Evolutionary conservation across 257 asterid species (phyloP), one percentile per base, ranked within the genome.

Genomic region (Cinchona pubescens): DNA sequence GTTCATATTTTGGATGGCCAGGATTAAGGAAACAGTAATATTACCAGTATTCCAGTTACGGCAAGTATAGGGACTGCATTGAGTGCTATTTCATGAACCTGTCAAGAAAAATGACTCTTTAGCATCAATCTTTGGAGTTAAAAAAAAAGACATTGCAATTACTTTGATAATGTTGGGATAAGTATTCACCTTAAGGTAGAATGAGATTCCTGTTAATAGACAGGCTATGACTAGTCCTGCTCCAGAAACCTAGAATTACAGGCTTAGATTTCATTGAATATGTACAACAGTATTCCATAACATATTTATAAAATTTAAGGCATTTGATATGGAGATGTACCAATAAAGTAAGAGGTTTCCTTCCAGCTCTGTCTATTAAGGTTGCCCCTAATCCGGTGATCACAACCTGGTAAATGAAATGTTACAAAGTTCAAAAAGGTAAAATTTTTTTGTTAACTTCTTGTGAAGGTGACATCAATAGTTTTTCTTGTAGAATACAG

Each of bases 261-360:
- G 15, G 25, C 32, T 14, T n/a, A 67, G 75, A 63, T 77, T 73
- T 27, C 32, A 55, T 55, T 67, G 5, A 0, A 18, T 29, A 63
- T 46, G 66, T 51, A 64, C 38, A 62, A 59, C 59, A 10, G 56
- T 18, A 69, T 68, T 61, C 32, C 13, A 27, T n/a, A 75, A 30
- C 35, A 49, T 16, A 35, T 19, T 43, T 7, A n/a, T 27, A 25
- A 64, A 42, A 32, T 40, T 1, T n/a, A 58, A 63, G 46, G 51
- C 58, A 53, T 77, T 77, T 32, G 23, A 27, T 18, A 14, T 15
- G 3, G 56, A 73, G 64, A 60, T 58, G 62, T 92, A 95, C 99
- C 92, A 92, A 83, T 79, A 92, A 48, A 63, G n/a, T n/a, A n/a
- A 90, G 96, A 60, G 98, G 99, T 69, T 92, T 92, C 76, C 99